Conservation (phyloP, 495 filamentous ascomycete genomes). For the Penicillium dipodomyicola region DNA sequence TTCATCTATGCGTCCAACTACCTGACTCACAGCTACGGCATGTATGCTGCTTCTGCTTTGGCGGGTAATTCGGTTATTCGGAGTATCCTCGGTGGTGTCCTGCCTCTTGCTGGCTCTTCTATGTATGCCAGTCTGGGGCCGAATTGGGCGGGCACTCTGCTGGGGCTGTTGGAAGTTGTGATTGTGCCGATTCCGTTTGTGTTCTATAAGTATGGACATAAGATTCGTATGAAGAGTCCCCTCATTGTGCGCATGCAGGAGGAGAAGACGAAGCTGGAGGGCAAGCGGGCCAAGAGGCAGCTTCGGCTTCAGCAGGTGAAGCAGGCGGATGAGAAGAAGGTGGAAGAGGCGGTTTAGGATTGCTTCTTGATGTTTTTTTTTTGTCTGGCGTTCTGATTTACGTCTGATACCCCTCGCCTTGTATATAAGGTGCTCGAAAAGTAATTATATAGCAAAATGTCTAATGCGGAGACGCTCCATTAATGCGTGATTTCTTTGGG, state of each 20-base stretch:
- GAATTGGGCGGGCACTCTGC: constrained; percentile 74
- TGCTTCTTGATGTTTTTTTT: neutral
- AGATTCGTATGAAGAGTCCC: constrained; percentile 62
- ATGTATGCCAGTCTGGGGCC: constrained; percentile 71
- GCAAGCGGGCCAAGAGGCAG: constrained; percentile 29
- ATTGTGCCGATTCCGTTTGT: constrained; percentile 77
- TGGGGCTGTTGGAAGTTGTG: constrained; percentile 65
- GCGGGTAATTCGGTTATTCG: constrained; percentile 74
- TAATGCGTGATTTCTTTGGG: neutral
- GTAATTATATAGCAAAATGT: constrained; percentile 5
- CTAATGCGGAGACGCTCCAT: constrained; percentile 10
- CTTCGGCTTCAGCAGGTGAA: constrained; percentile 4
- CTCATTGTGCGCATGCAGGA: constrained; percentile 69
- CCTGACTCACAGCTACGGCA: constrained; percentile 71
- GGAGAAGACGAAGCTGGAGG: constrained; percentile 63
- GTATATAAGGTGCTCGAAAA: constrained; percentile 20
- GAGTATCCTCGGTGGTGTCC: constrained; percentile 62
- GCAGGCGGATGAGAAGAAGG: neutral
- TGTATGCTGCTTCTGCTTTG: constrained; percentile 73
- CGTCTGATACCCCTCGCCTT: constrained; percentile 19
- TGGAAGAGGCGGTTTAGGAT: constrained; percentile 16
- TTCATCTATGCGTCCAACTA: constrained; percentile 84
- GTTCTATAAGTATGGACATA: constrained; percentile 73
- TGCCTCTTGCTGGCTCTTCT: constrained; percentile 69
- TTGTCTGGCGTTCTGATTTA: constrained; percentile 8